phyloP scores from a whole-genome alignment of 768 basidiomycete species.

The Psilocybe azurescens region DNA sequence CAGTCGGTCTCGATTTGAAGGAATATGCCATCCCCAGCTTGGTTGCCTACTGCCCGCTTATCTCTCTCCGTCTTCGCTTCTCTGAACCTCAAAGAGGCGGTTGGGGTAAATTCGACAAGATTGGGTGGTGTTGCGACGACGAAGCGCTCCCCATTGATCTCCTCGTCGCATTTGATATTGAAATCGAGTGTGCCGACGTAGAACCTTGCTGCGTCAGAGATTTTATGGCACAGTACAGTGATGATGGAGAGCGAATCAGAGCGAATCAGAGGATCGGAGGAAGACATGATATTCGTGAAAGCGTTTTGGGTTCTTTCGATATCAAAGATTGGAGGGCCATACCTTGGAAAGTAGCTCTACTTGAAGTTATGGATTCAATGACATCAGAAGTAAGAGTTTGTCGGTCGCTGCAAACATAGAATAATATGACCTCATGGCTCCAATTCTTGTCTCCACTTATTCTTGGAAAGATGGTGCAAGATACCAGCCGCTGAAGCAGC shows the following conservation, averaged over 20 bases:
- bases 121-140: constrained; percentile 25
- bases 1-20: constrained; percentile 24
- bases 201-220: constrained; percentile 23
- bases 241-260: constrained; percentile 23
- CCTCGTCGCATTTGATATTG: constrained; percentile 26
- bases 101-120: constrained; percentile 26
- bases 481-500: too few relatives aligned
- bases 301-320: background rate
- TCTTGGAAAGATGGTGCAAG: too few relatives aligned
- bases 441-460: background rate
- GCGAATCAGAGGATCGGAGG: constrained; percentile 23
- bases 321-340: background rate
- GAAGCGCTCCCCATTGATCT: constrained; percentile 23
- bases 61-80: constrained; percentile 20
- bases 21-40: constrained; percentile 23
- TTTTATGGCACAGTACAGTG: constrained; percentile 22
- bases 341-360: background rate
- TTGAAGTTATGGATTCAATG: background rate
- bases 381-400: background rate
- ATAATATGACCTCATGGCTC: background rate
- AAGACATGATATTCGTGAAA: background rate
- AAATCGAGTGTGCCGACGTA: constrained; percentile 26
- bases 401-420: background rate
- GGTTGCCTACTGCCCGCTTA: constrained; percentile 23
- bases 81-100: constrained; percentile 19